These are phyloP conservation scores for Dendrobium nobile DNA, from an alignment of 106 monocot species.

Conservation along the genomic window DNA sequence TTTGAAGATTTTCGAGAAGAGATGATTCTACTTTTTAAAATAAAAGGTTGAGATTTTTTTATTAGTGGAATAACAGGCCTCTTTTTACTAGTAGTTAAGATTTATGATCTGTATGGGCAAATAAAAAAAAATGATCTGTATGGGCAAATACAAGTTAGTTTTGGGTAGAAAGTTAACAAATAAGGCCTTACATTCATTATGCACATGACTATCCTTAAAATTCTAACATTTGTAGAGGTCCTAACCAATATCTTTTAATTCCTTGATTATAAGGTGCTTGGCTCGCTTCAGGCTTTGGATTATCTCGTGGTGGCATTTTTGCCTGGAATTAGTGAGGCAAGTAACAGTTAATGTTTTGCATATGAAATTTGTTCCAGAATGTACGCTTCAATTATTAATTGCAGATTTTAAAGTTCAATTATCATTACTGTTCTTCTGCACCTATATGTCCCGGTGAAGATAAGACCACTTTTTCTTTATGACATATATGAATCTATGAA, in stretches of 20 bases:
- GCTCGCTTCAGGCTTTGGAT: conserved; percentile 67
- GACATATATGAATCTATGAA: too few species aligned
- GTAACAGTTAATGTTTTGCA: not conserved
- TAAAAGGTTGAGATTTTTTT: too few species aligned
- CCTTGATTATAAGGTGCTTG: conserved; percentile 48
- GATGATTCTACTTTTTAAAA: too few species aligned
- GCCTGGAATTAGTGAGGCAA: conserved; percentile 92
- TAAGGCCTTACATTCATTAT: not conserved
- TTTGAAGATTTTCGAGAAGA: too few species aligned
- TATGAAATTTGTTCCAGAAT: not conserved
- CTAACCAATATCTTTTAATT: not conserved
- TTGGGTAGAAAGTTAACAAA: not conserved
- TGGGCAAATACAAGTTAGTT: too few species aligned
- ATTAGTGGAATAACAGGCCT: too few species aligned
- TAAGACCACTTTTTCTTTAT: too few species aligned
- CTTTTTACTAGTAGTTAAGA: too few species aligned
- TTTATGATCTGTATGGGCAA: too few species aligned
- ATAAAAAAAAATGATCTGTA: too few species aligned
- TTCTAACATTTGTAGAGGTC: not conserved
- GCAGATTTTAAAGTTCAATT: not conserved
- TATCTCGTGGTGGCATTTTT: conserved; percentile 71
- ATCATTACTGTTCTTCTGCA: not conserved
- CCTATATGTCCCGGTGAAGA: too few species aligned
- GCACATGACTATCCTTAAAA: not conserved
- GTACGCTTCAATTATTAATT: not conserved